Conservation (phyloP, 441 rosid species). For the Theobroma grandiflorum region DNA sequence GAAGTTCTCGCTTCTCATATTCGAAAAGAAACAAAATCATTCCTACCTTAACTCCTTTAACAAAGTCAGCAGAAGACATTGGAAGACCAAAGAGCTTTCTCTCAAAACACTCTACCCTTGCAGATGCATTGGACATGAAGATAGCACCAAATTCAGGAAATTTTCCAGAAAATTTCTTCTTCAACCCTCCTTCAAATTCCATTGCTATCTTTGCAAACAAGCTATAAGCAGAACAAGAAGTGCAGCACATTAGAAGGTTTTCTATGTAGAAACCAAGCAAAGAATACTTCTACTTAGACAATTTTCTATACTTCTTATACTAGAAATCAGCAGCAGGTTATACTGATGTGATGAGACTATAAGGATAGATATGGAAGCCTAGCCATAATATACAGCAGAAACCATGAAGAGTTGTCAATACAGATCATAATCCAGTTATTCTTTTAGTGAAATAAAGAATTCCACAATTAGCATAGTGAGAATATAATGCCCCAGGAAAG, state of each 20-base stretch:
- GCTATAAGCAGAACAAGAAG: background rate
- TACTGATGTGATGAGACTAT: background rate
- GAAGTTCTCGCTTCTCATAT: slow-evolving; percentile 33
- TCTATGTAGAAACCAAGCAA: background rate
- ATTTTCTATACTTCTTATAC: background rate
- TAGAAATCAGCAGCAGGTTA: background rate
- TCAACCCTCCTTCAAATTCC: background rate
- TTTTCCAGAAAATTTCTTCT: slow-evolving; percentile 20
- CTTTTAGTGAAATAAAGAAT: background rate
- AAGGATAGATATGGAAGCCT: background rate
- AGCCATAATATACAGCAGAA: background rate
- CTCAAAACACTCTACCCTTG: slow-evolving; percentile 33
- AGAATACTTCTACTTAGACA: background rate
- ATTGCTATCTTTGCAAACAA: slow-evolving; percentile 11
- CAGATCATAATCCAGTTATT: background rate
- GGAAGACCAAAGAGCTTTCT: slow-evolving; percentile 44
- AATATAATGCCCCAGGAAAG: background rate
- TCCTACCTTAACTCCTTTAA: slow-evolving; percentile 39
- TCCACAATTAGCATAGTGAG: background rate
- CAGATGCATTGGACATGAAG: slow-evolving; percentile 38
- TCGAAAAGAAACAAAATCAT: slow-evolving; percentile 43
- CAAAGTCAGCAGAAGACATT: slow-evolving; percentile 21
- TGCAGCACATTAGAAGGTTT: background rate
- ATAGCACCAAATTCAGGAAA: slow-evolving; percentile 41
- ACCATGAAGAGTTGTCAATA: background rate